Evolutionary conservation across 2,329 filamentous ascomycete genomes (phyloP), one percentile per base, ranked within the genome.

Genomic region (Apiospora malaysiana): DNA sequence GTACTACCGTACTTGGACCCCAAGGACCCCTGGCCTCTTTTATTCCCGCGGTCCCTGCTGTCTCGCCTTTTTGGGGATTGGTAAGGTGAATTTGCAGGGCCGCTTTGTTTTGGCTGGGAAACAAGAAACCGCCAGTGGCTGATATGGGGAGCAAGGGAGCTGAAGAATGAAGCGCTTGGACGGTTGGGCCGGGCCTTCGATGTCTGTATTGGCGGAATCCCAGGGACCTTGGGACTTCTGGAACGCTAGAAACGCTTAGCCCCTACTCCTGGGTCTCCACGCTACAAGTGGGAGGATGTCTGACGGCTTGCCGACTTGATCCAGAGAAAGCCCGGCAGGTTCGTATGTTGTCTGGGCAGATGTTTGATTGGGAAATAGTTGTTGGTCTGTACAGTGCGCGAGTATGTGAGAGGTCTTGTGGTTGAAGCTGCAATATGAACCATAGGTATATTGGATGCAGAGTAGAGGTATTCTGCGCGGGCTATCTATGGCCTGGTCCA

Each of bases 221-320:
- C 49, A 56, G 49, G 49, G 32, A n/a, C 32, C n/a, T 40, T 32
- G 49, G 49, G 32, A n/a, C 32, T 40, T 40, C 56, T 63, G 56
- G 56, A 63, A 63, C 56, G 32, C 56, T 63, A 63, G 56, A 63
- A 63, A 63, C 56, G 56, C 56, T 40, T 63, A 63, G 51, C 27
- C 27, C 51, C 56, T n/a, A 63, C 27, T 63, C 56, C 56, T 63
- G 56, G 56, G 56, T 63, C 32, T 40, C 56, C 56, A 63, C 56
- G 56, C 56, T 40, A n/a, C 18, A 32, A 59, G 51, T 42, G 40
- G 40, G 40, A 42, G 40, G 40, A 42, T 42, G 40, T 21, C 51
- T 59, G 51, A 37, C 25, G 51, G 51, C 25, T 37, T 59, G 27
- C 51, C 25, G 51, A 21, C 40, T 40, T 8, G 27, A 37, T 59